Base-by-base conservation (phyloP, 2,329 filamentous ascomycete species). In the Nemania sp. region DNA sequence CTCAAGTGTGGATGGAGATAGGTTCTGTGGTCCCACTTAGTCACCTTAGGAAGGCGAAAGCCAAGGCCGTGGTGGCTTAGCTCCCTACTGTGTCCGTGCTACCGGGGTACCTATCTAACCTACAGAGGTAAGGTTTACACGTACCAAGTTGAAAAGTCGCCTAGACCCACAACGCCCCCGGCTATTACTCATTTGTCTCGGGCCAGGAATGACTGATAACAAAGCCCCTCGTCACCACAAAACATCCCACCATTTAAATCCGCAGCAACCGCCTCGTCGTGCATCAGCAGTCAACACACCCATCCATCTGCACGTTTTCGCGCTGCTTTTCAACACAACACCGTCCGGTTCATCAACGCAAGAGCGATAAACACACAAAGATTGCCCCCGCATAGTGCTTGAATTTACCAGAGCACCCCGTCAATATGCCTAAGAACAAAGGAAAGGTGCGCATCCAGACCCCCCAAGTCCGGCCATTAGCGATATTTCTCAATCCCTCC, bases 381-480 rank as follows among this genome's bases (percentile, higher is more conserved):
- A 14, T 17, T 44, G 14, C 30, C 22, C 24, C 41, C 20, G 20
- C 14, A 14, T 30, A 43, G 26, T n/a, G 62, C 57, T 66, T 55
- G 59, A 41, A 40, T 28, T 49, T 34, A 31, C 39, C 49, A 39
- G 26, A 36, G n/a, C 9, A 12, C 8, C 42, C 51, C 49, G 60
- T 55, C 70, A 86, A 77, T 60, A 97, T 97, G 92, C 92, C 92
- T 71, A 97, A 97, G 90, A 97, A 97, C 77, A 97, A 97, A 87
- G 92, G 92, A 92, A 97, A 96, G 80, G 91, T 96, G 81, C 72
- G 82, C 46, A 31, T 36, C 6, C 11, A 14, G 3, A 40, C 11
- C 31, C 23, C 14, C 26, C 26, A 33, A 7, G 12, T 53, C 54
- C 34, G n/a, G n/a, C n/a, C n/a, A n/a, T n/a, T n/a, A n/a, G n/a